phyloP scores from a whole-genome alignment of 805 yeast species.

The Candida germanica region DNA sequence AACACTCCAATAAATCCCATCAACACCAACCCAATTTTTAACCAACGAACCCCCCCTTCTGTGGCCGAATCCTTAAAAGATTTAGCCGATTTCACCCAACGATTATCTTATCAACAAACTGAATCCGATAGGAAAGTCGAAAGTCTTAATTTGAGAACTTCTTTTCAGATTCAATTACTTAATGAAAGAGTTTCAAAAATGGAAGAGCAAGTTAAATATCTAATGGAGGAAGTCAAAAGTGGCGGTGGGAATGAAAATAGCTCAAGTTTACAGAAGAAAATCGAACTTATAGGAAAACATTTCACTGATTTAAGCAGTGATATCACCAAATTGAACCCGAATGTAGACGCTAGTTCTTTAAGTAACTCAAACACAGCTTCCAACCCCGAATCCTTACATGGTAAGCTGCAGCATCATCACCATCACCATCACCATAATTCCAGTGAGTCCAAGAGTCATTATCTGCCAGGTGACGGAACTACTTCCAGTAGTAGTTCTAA shows the following conservation, averaged over 20 bases:
- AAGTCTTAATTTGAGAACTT: conserved; percentile 15
- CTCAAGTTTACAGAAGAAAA: conserved; percentile 9
- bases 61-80: not conserved
- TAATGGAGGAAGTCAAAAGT: conserved; percentile 1
- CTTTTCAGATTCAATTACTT: conserved; percentile 12
- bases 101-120: conserved; percentile 10
- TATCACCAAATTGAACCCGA: conserved; percentile 10
- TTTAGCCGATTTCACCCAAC: not conserved
- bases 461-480: not conserved
- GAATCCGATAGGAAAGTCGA: conserved; percentile 21
- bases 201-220: conserved; percentile 5
- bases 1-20: too few relatives aligned
- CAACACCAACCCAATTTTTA: not conserved
- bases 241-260: conserved; percentile 3
- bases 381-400: not conserved
- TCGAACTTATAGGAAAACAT: conserved; percentile 14
- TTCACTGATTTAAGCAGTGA: conserved; percentile 15
- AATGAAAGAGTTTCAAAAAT: conserved; percentile 10
- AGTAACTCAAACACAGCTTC: not conserved
- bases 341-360: not conserved
- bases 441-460: not conserved
- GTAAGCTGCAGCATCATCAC: too few relatives aligned
- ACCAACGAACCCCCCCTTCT: not conserved
- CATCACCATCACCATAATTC: too few relatives aligned
- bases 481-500: not conserved